phyloP scores from a whole-genome alignment of 495 filamentous ascomycete species.

The Recurvomyces mirabilis region DNA sequence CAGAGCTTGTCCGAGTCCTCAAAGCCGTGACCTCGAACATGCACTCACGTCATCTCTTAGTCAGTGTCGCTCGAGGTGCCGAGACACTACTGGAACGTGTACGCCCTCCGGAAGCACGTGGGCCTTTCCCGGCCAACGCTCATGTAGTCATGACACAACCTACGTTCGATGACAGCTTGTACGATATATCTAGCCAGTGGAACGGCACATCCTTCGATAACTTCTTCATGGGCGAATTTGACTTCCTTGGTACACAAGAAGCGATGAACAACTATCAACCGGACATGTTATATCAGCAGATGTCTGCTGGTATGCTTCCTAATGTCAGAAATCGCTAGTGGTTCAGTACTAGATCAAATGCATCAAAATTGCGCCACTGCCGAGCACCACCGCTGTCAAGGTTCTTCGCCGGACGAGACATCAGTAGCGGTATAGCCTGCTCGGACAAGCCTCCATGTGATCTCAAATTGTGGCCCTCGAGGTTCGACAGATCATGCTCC shows the following conservation, averaged over 20 bases:
- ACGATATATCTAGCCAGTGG: slow-evolving; percentile 9
- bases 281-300: slow-evolving; percentile 2
- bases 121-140: slow-evolving; percentile 10
- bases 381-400: not conserved
- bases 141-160: slow-evolving; percentile 12
- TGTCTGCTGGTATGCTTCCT: too few species aligned
- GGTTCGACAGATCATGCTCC: slow-evolving; percentile 28
- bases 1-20: slow-evolving; percentile 6
- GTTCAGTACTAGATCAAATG: slow-evolving; percentile 31
- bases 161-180: slow-evolving; percentile 14
- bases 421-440: slow-evolving; percentile 27
- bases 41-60: slow-evolving; percentile 15
- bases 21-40: slow-evolving; percentile 13
- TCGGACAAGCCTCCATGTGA: slow-evolving; percentile 33
- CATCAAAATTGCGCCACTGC: slow-evolving; percentile 30
- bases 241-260: slow-evolving; percentile 11
- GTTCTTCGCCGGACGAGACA: slow-evolving; percentile 19
- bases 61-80: slow-evolving; percentile 4
- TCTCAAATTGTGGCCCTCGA: slow-evolving; percentile 26
- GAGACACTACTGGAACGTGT: slow-evolving; percentile 10
- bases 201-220: slow-evolving; percentile 1
- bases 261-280: slow-evolving; percentile 1
- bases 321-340: slow-evolving; percentile 7
- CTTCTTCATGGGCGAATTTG: slow-evolving; percentile 18
- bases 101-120: not conserved